Conservation (phyloP, 1,284 basidiomycete species). For the Apiotrichum mycotoxinovorans region DNA sequence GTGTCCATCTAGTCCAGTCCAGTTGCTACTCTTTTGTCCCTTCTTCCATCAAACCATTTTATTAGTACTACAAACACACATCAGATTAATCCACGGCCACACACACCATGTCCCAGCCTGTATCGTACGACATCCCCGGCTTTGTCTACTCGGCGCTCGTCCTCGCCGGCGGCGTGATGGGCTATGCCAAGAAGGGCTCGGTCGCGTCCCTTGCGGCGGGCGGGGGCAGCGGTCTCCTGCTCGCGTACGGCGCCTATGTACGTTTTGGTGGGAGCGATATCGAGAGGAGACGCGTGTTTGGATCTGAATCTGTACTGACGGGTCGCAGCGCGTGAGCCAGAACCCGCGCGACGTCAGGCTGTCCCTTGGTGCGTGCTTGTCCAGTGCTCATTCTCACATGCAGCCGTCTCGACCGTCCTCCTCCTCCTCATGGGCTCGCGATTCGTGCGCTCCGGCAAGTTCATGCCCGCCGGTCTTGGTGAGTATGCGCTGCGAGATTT, state of each 20-base stretch:
- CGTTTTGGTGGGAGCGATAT: constrained; percentile 2
- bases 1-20: no score
- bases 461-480: constrained; percentile 46
- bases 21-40: background rate
- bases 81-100: no score
- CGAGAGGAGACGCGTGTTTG: no score
- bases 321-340: constrained; percentile 25
- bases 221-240: constrained; percentile 23
- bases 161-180: constrained; percentile 35
- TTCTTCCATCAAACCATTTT: background rate
- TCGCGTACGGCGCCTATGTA: constrained; percentile 41
- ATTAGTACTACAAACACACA: no score
- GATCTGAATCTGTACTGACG: background rate
- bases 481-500: no score
- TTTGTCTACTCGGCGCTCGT: constrained; percentile 38
- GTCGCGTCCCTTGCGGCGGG: constrained; percentile 38
- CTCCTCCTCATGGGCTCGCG: constrained; percentile 33
- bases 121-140: constrained; percentile 23
- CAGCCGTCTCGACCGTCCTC: constrained; percentile 27
- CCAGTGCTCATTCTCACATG: background rate
- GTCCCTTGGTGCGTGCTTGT: constrained; percentile 23
- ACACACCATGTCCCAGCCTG: constrained; percentile 1
- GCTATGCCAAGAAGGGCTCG: constrained; percentile 38
- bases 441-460: constrained; percentile 35
- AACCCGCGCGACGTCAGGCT: constrained; percentile 31